Evolutionary conservation across 2,329 filamentous ascomycete species (phyloP), one percentile per base, ranked within the genome.

Genomic region (Microsporum audouinii): DNA sequence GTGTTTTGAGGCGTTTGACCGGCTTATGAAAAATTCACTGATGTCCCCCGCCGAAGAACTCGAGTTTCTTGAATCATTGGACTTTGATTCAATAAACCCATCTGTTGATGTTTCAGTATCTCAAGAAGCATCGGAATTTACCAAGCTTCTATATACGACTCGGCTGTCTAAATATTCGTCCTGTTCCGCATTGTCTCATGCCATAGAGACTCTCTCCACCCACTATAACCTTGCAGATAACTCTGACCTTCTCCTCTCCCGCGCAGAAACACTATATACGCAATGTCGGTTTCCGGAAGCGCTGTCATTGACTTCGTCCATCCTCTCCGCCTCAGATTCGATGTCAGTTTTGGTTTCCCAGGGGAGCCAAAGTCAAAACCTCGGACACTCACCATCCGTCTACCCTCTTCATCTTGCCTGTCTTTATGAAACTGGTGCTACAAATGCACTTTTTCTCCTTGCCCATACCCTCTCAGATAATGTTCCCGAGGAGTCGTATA

Each of bases 1-100:
- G 73, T 99, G 94, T 75, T 97, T 96, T 71, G 94, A 99, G 75
- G 94, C 94, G 0, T 97, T 99, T 71, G 91, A 96, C 68, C 91
- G 97, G 77, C 82, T 99, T 60, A 96, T 97, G 86, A 90, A 91
- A 76, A 99, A 99, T 76, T 89, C 89, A 23, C 81, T 99, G 64
- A 88, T 99, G 84, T 84, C 84, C 27, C 91, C 91, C 0, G 86
- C 89, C 39, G 91, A 96, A 73, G 91, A 96, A 71, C 89, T 92
- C 82, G 83, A 86, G 57, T 96, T 96, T 64, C 81, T 96, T 49
- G 87, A 94, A 66, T 89, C 88, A 58, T 81, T 96, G 27, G 86
- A 96, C 75, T 99, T 99, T 71, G 91, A 95, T 72, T 85, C 87
- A 23, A 87, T 97, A 64, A 80, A 80, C 0, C 76, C 79, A 1